These are phyloP conservation scores for Yamadazyma songkhlaensis DNA, from an alignment of 1,139 yeast genomes.

Conservation along the genomic window DNA sequence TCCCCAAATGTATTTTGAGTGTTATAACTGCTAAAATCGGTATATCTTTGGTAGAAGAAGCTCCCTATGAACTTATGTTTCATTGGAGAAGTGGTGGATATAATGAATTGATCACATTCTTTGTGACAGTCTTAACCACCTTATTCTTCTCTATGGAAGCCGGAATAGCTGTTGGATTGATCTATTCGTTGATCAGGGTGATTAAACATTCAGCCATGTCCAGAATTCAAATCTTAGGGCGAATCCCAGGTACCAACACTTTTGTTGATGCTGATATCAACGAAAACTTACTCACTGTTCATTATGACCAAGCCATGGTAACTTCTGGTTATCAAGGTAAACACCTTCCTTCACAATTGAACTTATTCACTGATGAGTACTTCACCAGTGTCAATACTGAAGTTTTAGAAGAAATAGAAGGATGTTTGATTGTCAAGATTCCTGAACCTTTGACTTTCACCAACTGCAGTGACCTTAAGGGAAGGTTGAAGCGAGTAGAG, in stretches of 20 bases:
- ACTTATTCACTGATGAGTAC: constrained; percentile 35
- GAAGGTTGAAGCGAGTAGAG: constrained; percentile 75
- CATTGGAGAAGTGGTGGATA: constrained; percentile 75
- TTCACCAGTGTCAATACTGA: constrained; percentile 37
- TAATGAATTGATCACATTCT: constrained; percentile 72
- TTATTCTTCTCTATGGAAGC: constrained; percentile 82
- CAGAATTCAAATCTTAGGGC: constrained; percentile 83
- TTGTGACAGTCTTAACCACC: constrained; percentile 69
- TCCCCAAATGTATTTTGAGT: constrained; percentile 80
- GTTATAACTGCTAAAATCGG: constrained; percentile 84
- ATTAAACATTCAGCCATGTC: constrained; percentile 84
- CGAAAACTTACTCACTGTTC: constrained; percentile 14
- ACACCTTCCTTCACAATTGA: constrained; percentile 19
- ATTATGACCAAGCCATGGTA: neutral
- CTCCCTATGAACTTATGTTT: constrained; percentile 75
- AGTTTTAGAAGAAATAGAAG: constrained; percentile 71
- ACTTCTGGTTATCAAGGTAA: no score
- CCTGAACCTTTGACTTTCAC: constrained; percentile 95
- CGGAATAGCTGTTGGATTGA: constrained; percentile 84
- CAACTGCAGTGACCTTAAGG: constrained; percentile 78
- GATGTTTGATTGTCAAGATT: constrained; percentile 79
- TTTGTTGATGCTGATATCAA: constrained; percentile 74
- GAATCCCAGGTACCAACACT: constrained; percentile 72
- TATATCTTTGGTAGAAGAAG: constrained; percentile 74
- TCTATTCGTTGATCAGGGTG: constrained; percentile 75